Conservation (phyloP, 352 stramenopile genomes). For the Phytophthora nicotianae region DNA sequence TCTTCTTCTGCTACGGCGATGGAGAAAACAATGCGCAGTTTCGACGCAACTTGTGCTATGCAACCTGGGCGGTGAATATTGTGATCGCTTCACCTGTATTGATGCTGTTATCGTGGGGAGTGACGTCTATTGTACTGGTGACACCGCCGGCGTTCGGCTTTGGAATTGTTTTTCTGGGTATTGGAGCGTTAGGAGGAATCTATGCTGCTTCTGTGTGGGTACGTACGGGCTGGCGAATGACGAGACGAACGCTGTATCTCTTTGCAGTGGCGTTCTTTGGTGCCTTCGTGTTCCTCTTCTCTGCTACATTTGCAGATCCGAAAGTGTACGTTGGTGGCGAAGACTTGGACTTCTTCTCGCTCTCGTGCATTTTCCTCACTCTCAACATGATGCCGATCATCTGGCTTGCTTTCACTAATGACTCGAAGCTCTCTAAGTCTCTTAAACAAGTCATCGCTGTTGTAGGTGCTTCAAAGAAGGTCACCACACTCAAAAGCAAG, state of each 20-base stretch:
- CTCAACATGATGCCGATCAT: conserved; percentile 92
- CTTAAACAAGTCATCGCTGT: conserved; percentile 80
- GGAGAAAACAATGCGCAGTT: conserved; percentile 65
- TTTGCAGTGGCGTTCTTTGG: conserved; percentile 60
- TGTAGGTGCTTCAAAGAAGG: conserved; percentile 78
- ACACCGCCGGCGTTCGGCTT: conserved; percentile 81
- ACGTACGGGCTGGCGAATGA: conserved; percentile 86
- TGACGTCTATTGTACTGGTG: conserved; percentile 72
- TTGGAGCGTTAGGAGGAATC: conserved; percentile 41
- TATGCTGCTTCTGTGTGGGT: conserved; percentile 70
- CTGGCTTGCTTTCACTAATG: conserved; percentile 91
- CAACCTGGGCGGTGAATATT: conserved; percentile 57
- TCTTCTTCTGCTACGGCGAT: conserved; percentile 86
- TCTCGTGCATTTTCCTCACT: conserved; percentile 81
- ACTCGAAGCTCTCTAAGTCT: conserved; percentile 85
- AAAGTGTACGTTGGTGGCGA: conserved; percentile 71
- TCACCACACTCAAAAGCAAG: conserved; percentile 76
- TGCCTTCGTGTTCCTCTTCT: conserved; percentile 83
- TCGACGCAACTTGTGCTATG: conserved; percentile 82
- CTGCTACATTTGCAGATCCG: conserved; percentile 78
- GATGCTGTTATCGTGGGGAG: conserved; percentile 72
- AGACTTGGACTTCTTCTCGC: conserved; percentile 76
- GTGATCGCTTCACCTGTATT: conserved; percentile 61
- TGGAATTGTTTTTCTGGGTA: conserved; percentile 74
- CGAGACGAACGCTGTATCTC: conserved; percentile 51